Conservation (phyloP, 208 protist genomes). For the Trypanosoma lewisi region DNA sequence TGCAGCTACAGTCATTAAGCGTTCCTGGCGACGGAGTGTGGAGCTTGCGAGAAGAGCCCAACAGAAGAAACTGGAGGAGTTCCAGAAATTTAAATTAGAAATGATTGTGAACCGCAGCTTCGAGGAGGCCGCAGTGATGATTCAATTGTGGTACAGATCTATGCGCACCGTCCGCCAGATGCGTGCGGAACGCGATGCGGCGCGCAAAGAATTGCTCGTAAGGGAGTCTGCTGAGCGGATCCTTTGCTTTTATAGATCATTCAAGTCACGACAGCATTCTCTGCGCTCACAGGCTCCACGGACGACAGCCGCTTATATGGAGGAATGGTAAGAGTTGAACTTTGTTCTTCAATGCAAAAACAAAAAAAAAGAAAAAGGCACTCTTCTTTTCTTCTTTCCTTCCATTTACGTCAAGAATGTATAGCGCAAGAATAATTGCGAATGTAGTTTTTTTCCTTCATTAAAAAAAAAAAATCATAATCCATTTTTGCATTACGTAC, state of each 20-base stretch:
- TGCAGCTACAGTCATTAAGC: conserved; percentile 54
- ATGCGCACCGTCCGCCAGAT: not conserved
- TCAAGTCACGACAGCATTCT: conserved; percentile 2
- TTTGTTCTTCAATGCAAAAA: no score
- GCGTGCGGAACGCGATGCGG: not conserved
- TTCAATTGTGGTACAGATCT: conserved; percentile 13
- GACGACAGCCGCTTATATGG: not conserved
- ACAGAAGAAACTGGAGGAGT: not conserved
- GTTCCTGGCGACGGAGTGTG: conserved; percentile 31
- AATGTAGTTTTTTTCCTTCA: not conserved
- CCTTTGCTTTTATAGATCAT: conserved; percentile 21
- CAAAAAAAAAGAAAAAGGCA: no score
- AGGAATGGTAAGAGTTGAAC: not conserved
- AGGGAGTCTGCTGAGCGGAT: conserved; percentile 23
- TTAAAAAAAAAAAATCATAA: no score
- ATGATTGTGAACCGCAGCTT: not conserved
- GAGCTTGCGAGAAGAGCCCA: not conserved
- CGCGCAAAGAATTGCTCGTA: conserved; percentile 1
- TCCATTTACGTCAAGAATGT: not conserved
- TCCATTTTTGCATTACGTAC: no score
- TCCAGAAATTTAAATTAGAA: no score
- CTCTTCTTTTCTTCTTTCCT: no score
- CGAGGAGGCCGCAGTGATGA: conserved; percentile 1
- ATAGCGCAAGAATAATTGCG: not conserved
- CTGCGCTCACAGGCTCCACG: not conserved